Evolutionary conservation across 1,284 basidiomycete genomes (phyloP).

Genomic region (Moniliella sp.): DNA sequence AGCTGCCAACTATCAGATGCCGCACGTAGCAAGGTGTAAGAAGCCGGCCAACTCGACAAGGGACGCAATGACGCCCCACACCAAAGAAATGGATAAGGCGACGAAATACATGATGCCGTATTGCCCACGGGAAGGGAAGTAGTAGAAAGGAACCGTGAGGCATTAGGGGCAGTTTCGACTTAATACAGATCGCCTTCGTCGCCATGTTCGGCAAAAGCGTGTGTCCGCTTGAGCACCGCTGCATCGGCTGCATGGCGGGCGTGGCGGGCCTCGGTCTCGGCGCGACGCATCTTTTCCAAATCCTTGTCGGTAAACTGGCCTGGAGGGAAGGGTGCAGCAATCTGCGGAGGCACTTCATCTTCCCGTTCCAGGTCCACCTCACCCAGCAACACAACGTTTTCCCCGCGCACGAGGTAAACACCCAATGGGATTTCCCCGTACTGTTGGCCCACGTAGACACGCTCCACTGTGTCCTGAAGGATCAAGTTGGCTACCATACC

Average conservation of each 20-base stretch:
- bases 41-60: too few relatives aligned
- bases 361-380: conserved; percentile 46
- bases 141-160: too few relatives aligned
- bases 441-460: conserved; percentile 43
- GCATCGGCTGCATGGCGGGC: too few relatives aligned
- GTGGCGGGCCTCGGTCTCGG: neutral
- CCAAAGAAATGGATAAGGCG: too few relatives aligned
- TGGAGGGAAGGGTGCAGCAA: conserved; percentile 4
- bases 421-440: conserved; percentile 69
- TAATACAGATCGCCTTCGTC: neutral
- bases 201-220: neutral
- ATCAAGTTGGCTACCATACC: conserved; percentile 95
- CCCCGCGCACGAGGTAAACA: conserved; percentile 78
- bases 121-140: too few relatives aligned
- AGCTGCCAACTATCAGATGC: too few relatives aligned
- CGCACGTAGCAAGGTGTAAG: too few relatives aligned
- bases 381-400: conserved; percentile 89
- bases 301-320: neutral
- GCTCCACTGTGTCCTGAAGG: conserved; percentile 43
- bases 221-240: neutral
- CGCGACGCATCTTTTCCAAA: neutral
- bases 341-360: conserved; percentile 21
- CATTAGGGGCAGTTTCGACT: too few relatives aligned
- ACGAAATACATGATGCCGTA: too few relatives aligned
- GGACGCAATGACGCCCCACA: too few relatives aligned